Conservation (phyloP, 176 grass and related monocot genomes). For the Guadua angustifolia region DNA sequence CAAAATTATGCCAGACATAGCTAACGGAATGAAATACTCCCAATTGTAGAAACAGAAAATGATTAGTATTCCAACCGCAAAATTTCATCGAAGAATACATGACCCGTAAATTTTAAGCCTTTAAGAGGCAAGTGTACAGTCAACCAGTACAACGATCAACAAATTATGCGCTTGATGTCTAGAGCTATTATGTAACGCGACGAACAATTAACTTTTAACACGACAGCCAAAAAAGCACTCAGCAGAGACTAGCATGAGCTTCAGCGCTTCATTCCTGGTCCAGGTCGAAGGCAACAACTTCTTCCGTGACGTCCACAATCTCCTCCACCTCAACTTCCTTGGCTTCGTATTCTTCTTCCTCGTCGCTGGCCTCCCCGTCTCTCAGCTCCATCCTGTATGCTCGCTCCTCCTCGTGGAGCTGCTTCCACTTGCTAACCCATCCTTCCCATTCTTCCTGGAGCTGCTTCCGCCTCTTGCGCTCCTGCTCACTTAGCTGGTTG, state of each 20-base stretch:
- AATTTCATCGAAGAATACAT: constrained; percentile 39
- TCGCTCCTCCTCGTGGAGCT: constrained; percentile 71
- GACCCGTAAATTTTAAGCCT: neutral
- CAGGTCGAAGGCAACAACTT: constrained; percentile 64
- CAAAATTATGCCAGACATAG: no score
- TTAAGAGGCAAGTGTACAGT: constrained; percentile 3
- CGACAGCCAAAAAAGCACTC: neutral
- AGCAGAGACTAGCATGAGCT: constrained; percentile 17
- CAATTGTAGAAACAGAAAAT: no score
- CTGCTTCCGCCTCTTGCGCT: constrained; percentile 66
- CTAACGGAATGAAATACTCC: no score
- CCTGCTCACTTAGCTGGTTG: constrained; percentile 65
- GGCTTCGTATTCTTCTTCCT: constrained; percentile 81
- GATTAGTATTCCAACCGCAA: constrained; percentile 44
- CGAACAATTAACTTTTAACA: neutral
- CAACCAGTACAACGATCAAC: constrained; percentile 24
- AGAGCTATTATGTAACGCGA: constrained; percentile 7
- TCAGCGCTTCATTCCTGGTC: constrained; percentile 57
- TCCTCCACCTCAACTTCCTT: constrained; percentile 95
- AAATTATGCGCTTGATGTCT: constrained; percentile 36
- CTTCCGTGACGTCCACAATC: constrained; percentile 58
- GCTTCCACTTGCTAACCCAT: constrained; percentile 79
- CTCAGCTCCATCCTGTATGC: constrained; percentile 57
- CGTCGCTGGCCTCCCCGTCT: constrained; percentile 71
- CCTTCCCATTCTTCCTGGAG: constrained; percentile 83